These are phyloP conservation scores for Groenewaldozyma tartarivorans DNA, from an alignment of 805 yeast genomes.

Conservation along the genomic window DNA sequence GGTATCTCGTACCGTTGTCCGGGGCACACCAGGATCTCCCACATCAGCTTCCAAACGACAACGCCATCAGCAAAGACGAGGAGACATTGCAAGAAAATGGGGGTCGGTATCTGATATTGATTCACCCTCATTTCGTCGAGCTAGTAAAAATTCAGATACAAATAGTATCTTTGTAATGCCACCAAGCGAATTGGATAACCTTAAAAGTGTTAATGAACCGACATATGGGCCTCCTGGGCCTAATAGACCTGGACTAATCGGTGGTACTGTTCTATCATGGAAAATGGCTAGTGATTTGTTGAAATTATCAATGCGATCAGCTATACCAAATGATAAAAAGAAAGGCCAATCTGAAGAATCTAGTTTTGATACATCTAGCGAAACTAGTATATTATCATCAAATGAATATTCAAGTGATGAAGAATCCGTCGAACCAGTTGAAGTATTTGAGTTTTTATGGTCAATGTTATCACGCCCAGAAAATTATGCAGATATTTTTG, in stretches of 20 bases:
- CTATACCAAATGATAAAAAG: neutral
- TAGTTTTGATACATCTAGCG: neutral
- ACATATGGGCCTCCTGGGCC: slow-evolving; percentile 10
- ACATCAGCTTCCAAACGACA: slow-evolving; percentile 1
- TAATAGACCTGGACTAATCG: slow-evolving; percentile 16
- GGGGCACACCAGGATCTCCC: slow-evolving; percentile 1
- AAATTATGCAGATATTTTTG: slow-evolving; percentile 5
- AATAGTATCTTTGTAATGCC: slow-evolving; percentile 11
- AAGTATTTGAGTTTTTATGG: slow-evolving; percentile 14
- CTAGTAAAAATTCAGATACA: neutral
- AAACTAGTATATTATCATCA: neutral
- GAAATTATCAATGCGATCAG: slow-evolving; percentile 5
- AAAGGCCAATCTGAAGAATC: slow-evolving; percentile 1
- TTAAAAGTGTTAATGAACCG: neutral
- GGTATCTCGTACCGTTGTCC: neutral
- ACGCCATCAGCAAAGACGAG: neutral
- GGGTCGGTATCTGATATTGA: neutral
- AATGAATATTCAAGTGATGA: neutral
- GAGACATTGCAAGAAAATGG: neutral
- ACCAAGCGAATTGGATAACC: slow-evolving; percentile 10
- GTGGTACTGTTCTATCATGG: slow-evolving; percentile 18
- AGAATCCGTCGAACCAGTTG: slow-evolving; percentile 3
- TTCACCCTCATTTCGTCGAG: neutral
- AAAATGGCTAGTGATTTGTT: slow-evolving; percentile 18
- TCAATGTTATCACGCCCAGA: slow-evolving; percentile 16